Evolutionary conservation across 495 filamentous ascomycete species (phyloP).

Genomic region (Penicillium steckii): DNA sequence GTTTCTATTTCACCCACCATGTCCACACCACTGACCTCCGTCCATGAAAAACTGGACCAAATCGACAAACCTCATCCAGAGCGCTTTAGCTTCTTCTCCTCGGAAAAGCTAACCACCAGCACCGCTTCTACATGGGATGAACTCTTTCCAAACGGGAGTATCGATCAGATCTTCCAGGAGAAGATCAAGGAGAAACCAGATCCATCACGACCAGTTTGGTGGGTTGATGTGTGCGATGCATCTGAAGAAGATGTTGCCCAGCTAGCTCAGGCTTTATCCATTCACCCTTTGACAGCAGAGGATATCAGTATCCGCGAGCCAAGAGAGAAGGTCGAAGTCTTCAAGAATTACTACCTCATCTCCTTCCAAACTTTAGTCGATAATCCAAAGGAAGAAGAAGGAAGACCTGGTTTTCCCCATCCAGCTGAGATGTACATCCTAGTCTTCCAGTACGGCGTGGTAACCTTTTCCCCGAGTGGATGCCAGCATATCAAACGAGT

Average conservation of each 20-base stretch:
- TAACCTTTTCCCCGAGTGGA: constrained; percentile 82
- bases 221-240: constrained; percentile 85
- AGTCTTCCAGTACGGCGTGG: constrained; percentile 86
- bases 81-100: constrained; percentile 90
- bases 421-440: constrained; percentile 89
- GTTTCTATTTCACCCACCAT: neutral
- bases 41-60: neutral
- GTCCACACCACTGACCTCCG: neutral
- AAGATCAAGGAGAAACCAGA: constrained; percentile 26
- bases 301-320: constrained; percentile 88
- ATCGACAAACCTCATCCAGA: constrained; percentile 11
- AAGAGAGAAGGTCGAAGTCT: constrained; percentile 94
- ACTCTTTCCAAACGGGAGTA: constrained; percentile 71
- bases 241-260: constrained; percentile 77
- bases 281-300: constrained; percentile 88
- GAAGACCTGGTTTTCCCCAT: constrained; percentile 56
- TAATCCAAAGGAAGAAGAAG: constrained; percentile 57
- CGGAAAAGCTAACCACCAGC: constrained; percentile 71
- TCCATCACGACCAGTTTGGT: constrained; percentile 63
- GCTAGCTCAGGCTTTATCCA: constrained; percentile 77
- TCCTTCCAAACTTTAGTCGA: constrained; percentile 84
- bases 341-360: constrained; percentile 89
- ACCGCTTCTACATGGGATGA: constrained; percentile 75
- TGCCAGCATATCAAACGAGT: constrained; percentile 77
- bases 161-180: constrained; percentile 72